Conservation (phyloP, 345 rosid genomes). For the Erucastrum elatum region DNA sequence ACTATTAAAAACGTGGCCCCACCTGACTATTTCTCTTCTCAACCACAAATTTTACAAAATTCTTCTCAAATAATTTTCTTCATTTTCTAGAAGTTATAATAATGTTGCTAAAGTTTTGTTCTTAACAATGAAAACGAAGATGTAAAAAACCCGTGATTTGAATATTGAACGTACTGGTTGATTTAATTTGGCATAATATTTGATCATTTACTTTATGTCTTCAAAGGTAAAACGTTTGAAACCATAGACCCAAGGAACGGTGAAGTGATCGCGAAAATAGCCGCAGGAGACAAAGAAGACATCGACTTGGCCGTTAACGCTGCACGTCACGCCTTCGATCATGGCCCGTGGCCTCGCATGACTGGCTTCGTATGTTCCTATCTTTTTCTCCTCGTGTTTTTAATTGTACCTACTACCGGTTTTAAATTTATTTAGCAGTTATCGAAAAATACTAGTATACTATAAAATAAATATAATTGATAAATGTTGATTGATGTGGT, state of each 20-base stretch:
- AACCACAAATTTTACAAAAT: constrained; percentile 3
- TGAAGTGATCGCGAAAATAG: constrained; percentile 44
- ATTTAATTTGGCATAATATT: constrained; percentile 7
- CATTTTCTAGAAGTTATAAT: neutral
- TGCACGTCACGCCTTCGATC: constrained; percentile 65
- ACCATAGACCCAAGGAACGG: constrained; percentile 62
- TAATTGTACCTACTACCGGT: constrained; percentile 8
- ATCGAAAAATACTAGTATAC: no score
- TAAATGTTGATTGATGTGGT: constrained; percentile 19
- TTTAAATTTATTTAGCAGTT: neutral
- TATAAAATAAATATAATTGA: neutral
- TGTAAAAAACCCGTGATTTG: neutral
- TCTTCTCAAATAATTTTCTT: neutral
- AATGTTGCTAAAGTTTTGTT: constrained; percentile 12
- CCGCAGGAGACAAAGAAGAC: constrained; percentile 61
- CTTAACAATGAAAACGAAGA: neutral
- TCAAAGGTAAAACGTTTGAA: constrained; percentile 55
- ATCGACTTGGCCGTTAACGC: constrained; percentile 61
- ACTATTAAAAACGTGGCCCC: constrained; percentile 15
- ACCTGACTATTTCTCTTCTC: constrained; percentile 13
- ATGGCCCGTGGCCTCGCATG: constrained; percentile 72
- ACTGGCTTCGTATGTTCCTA: constrained; percentile 52
- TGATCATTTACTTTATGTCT: neutral
- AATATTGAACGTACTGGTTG: constrained; percentile 10
- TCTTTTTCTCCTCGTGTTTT: neutral